Percentiles rank a stretch among this genome's conserved stretches.
phyloP scores from a whole-genome alignment of 1,139 yeast genomes.

The Candida tunisiensis region DNA sequence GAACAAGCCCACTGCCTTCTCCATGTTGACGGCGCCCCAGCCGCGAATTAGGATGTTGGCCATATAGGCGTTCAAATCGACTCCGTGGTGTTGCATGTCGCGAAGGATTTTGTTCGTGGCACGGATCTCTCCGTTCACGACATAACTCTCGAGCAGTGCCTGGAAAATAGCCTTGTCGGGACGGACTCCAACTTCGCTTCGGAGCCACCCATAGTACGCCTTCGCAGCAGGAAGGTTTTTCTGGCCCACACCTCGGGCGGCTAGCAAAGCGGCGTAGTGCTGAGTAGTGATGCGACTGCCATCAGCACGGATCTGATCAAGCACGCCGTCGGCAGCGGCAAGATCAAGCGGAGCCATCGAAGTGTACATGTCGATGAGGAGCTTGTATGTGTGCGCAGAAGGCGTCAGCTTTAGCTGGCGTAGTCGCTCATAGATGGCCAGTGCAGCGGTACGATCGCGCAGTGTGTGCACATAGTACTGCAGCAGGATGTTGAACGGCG shows the following conservation, averaged over 20 bases:
- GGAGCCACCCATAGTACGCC: conserved; percentile 16
- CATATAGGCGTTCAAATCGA: conserved; percentile 20
- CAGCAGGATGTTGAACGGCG: conserved; percentile 24
- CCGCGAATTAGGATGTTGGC: conserved; percentile 21
- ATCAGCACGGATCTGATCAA: conserved; percentile 16
- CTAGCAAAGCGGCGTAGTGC: conserved; percentile 24
- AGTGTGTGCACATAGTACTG: conserved; percentile 21
- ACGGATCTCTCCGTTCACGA: conserved; percentile 15
- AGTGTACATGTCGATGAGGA: conserved; percentile 23
- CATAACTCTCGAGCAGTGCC: conserved; percentile 23
- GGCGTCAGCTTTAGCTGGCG: conserved; percentile 14
- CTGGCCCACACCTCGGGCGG: conserved; percentile 22
- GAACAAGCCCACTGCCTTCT: conserved; percentile 17
- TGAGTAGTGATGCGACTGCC: conserved; percentile 14
- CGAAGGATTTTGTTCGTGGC: conserved; percentile 17
- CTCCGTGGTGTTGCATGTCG: conserved; percentile 19
- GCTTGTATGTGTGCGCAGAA: conserved; percentile 23
- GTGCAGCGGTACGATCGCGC: conserved; percentile 18
- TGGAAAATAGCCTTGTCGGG: conserved; percentile 24
- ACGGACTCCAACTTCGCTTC: conserved; percentile 12
- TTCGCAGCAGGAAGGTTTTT: conserved; percentile 19
- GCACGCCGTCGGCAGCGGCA: conserved; percentile 20
- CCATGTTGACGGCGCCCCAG: conserved; percentile 19
- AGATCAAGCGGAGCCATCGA: conserved; percentile 18
- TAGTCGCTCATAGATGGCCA: conserved; percentile 16